Evolutionary conservation across 2,329 filamentous ascomycete genomes (phyloP).

Genomic region (Sporothrix pallida): DNA sequence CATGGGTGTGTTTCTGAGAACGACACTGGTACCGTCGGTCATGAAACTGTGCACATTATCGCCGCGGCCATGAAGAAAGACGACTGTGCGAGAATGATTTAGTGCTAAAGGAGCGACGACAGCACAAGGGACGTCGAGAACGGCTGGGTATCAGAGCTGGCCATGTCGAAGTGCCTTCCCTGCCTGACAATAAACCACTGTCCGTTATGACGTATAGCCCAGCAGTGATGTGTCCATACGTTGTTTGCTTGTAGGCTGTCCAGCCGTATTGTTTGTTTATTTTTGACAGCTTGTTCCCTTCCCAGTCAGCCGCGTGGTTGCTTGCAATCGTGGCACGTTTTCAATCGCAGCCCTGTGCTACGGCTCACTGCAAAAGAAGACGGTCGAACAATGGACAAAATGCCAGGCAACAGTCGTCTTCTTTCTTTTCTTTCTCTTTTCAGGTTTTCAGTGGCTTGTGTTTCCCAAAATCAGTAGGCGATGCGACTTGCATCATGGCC

Average conservation of each 20-base stretch:
- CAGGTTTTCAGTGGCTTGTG: not conserved
- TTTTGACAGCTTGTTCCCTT: not conserved
- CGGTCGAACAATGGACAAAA: too few species aligned
- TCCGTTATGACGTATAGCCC: too few species aligned
- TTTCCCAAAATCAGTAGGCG: not conserved
- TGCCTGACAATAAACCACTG: too few species aligned
- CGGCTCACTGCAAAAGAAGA: too few species aligned
- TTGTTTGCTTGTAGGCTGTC: not conserved
- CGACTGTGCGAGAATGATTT: slow-evolving; percentile 51
- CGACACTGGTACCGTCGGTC: slow-evolving; percentile 38
- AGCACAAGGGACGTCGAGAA: slow-evolving; percentile 17
- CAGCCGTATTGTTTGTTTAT: not conserved
- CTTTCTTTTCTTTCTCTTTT: too few species aligned
- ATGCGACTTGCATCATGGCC: not conserved
- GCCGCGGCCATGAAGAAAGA: slow-evolving; percentile 54
- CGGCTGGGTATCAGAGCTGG: not conserved
- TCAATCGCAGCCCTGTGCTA: not conserved
- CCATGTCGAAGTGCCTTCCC: not conserved
- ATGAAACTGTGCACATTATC: slow-evolving; percentile 46
- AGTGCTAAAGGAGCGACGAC: not conserved
- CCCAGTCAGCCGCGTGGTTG: not conserved
- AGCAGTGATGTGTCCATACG: not conserved
- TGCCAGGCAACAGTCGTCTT: too few species aligned
- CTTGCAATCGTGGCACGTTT: slow-evolving; percentile 14
- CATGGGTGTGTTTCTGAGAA: slow-evolving; percentile 50